These are phyloP conservation scores for Phytophthora rubi DNA, from an alignment of 352 stramenopile genomes.

Conservation along the genomic window DNA sequence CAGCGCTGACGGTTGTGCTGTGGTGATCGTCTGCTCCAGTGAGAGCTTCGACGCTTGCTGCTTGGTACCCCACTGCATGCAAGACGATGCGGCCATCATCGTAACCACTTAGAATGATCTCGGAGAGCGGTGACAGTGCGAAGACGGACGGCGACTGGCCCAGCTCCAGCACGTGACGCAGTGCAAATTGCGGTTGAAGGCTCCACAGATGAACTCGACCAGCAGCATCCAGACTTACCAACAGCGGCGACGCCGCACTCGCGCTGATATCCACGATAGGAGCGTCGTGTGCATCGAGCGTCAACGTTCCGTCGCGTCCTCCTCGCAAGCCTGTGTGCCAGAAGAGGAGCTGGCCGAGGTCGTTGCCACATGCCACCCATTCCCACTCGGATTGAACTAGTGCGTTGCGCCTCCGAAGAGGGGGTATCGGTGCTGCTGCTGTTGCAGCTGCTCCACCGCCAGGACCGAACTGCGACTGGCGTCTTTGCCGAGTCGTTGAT, in stretches of 20 bases:
- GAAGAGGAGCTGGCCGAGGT: conserved; percentile 72
- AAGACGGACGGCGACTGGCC: conserved; percentile 60
- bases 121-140: conserved; percentile 52
- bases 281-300: conserved; percentile 62
- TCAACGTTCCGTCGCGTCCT: conserved; percentile 43
- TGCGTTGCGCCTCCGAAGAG: conserved; percentile 32
- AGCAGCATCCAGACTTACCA: conserved; percentile 60
- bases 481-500: conserved; percentile 20
- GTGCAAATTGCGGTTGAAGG: conserved; percentile 61
- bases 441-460: background rate
- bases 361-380: conserved; percentile 71
- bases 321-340: conserved; percentile 65
- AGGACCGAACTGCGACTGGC: conserved; percentile 15
- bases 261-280: conserved; percentile 47
- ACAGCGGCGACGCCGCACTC: conserved; percentile 51
- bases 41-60: conserved; percentile 45
- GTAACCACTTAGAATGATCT: conserved; percentile 65
- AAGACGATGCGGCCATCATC: conserved; percentile 67
- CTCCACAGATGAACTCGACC: conserved; percentile 61
- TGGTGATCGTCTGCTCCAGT: conserved; percentile 52
- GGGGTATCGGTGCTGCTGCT: conserved; percentile 3
- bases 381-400: conserved; percentile 58
- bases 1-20: conserved; percentile 62
- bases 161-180: conserved; percentile 59
- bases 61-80: conserved; percentile 49